A percentile compares a stretch with the other conserved stretches of the same genome.
Evolutionary conservation across 495 filamentous ascomycete species (phyloP).

Genomic region (Hypomontagnella submonticulosa): DNA sequence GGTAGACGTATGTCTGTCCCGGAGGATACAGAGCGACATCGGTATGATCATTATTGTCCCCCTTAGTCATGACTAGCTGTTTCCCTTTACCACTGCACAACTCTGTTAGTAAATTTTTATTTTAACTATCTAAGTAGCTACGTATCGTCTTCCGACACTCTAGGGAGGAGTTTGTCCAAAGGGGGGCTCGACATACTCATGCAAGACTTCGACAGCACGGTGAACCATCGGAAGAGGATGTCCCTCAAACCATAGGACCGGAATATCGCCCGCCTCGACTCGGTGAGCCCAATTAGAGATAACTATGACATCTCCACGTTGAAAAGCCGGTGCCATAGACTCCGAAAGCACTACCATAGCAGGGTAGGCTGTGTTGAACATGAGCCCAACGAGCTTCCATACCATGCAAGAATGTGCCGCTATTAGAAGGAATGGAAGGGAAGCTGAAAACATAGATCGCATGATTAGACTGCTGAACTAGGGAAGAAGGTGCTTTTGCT

Average conservation of each 20-base stretch:
- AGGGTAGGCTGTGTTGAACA: background rate
- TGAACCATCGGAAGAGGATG: background rate
- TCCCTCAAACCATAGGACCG: slow-evolving; percentile 2
- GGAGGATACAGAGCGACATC: background rate
- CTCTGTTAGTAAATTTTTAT: background rate
- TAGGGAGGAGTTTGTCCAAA: background rate
- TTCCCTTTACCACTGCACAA: background rate
- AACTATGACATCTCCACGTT: background rate
- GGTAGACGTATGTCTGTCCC: background rate
- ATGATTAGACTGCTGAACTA: background rate
- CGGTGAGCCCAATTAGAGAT: background rate
- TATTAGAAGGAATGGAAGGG: background rate
- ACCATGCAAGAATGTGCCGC: background rate
- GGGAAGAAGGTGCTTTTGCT: background rate
- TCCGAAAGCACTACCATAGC: background rate
- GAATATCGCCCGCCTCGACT: slow-evolving; percentile 1
- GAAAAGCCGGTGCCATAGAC: background rate
- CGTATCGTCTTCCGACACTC: background rate
- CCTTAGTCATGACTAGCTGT: background rate
- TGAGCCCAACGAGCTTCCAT: slow-evolving; percentile 3
- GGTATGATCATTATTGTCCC: background rate
- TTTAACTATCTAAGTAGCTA: background rate
- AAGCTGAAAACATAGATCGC: background rate
- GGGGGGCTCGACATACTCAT: background rate
- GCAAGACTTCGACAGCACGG: background rate